Evolutionary conservation across 495 filamentous ascomycete genomes (phyloP).

Genomic region (Aspergillus incahuasiensis): DNA sequence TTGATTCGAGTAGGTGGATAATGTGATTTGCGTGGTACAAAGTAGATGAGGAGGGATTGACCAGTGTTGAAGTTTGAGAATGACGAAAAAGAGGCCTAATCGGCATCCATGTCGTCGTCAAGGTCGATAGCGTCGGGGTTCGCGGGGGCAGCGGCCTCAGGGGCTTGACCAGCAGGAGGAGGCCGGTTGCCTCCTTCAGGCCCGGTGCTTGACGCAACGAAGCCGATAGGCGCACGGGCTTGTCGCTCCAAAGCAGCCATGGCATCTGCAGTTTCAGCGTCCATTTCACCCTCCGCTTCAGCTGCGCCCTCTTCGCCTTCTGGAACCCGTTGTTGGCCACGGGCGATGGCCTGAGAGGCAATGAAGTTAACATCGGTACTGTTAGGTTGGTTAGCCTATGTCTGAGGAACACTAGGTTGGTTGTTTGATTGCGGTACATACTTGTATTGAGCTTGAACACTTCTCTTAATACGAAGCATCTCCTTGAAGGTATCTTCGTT

Average conservation of each 20-base stretch:
- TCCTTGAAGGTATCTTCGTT: constrained; percentile 99
- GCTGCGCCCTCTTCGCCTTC: constrained; percentile 36
- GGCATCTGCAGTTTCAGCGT: constrained; percentile 61
- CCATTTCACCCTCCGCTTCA: constrained; percentile 34
- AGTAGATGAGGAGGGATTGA: not conserved
- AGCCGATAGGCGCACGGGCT: constrained; percentile 82
- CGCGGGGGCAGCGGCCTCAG: constrained; percentile 45
- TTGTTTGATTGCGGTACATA: constrained; percentile 33
- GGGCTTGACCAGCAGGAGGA: constrained; percentile 33
- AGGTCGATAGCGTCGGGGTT: constrained; percentile 92
- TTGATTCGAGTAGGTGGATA: too few species aligned
- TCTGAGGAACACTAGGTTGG: not conserved
- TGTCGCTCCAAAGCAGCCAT: constrained; percentile 91
- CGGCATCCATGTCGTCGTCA: constrained; percentile 58
- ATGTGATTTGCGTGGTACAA: not conserved
- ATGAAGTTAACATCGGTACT: constrained; percentile 98
- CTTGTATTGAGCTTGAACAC: constrained; percentile 96
- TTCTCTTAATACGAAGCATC: constrained; percentile 96
- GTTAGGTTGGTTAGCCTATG: constrained; percentile 10
- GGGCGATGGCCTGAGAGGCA: constrained; percentile 87
- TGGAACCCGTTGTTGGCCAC: constrained; percentile 59
- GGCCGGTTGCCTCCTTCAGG: constrained; percentile 67
- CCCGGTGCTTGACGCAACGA: constrained; percentile 80
- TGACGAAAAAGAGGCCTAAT: constrained; percentile 21
- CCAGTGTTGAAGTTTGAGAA: not conserved